Base-by-base conservation (phyloP, 75 land plant species). In the Selaginella moellendorffii region DNA sequence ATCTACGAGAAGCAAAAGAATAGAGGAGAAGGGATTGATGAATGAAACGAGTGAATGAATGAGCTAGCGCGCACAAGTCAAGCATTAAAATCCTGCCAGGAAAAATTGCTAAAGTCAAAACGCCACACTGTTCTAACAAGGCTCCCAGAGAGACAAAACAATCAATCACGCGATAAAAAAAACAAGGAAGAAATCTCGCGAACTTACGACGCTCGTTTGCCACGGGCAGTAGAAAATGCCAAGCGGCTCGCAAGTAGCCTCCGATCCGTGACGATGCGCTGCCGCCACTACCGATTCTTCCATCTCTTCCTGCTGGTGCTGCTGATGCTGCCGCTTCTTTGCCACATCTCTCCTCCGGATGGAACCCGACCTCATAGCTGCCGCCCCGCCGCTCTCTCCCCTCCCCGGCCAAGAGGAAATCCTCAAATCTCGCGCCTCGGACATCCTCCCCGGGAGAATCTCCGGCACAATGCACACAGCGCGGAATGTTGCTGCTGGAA, bases 331-430 rank as follows among this genome's bases (percentile, higher is more conserved):
- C 46, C 14, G 5, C 54, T 53, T 65, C 12, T 85, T 91, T 69
- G 70, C 92, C 54, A 82, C 86, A 76, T 85, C 89, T 24, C 92
- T 66, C 52, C 86, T 74, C 71, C 93, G 79, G 62, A 89, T 30
- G n/a, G 70, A 68, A 24, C 69, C 68, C 24, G 83, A 72, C 12
- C 69, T 69, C 93, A 85, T 85, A 28, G 2, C 52, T 54, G 30
- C 30, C 46, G 29, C 24, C 14, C 54, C n/a, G n/a, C n/a, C n/a
- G n/a, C n/a, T n/a, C n/a, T n/a, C n/a, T n/a, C n/a, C n/a, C n/a
- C n/a, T n/a, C n/a, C n/a, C n/a, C n/a, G n/a, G n/a, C n/a, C n/a
- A n/a, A n/a, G n/a, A n/a, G n/a, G n/a, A n/a, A n/a, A n/a, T n/a
- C n/a, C n/a, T n/a, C n/a, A n/a, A n/a, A n/a, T n/a, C n/a, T n/a